A percentile compares a stretch with the other conserved stretches of the same genome.
These are phyloP conservation scores for Albatrellus ellisii DNA, from an alignment of 768 basidiomycete species.

Conservation along the genomic window DNA sequence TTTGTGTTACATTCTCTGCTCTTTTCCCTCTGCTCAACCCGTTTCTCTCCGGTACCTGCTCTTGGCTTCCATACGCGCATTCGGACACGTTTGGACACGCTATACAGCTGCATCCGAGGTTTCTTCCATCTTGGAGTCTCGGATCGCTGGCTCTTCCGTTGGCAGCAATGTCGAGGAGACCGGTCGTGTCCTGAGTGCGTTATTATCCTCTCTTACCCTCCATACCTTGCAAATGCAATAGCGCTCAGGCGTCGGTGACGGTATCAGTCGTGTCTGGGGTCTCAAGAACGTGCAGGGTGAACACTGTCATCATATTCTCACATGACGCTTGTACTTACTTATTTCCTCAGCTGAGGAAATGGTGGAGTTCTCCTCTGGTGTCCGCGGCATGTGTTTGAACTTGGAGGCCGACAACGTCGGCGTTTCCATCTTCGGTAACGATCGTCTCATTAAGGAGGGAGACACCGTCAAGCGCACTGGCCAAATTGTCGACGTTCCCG, in stretches of 20 bases:
- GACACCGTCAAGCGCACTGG: constrained; percentile 99
- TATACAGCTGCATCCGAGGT: constrained; percentile 92
- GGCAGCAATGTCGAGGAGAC: constrained; percentile 98
- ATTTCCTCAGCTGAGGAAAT: constrained; percentile 83
- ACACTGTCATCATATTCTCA: constrained; percentile 14
- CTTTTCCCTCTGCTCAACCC: constrained; percentile 1
- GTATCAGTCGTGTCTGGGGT: constrained; percentile 99
- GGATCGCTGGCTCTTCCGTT: constrained; percentile 86
- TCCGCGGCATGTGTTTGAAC: constrained; percentile 99
- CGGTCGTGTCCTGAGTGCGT: constrained; percentile 93
- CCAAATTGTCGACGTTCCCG: constrained; percentile 99
- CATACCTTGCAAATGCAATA: constrained; percentile 15
- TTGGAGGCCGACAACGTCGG: constrained; percentile 99
- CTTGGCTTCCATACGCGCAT: constrained; percentile 13
- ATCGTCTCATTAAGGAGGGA: constrained; percentile 98
- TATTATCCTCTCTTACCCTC: neutral
- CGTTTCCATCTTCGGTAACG: constrained; percentile 99
- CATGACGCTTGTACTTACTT: constrained; percentile 14
- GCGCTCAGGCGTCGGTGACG: constrained; percentile 87
- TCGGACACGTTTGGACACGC: constrained; percentile 26
- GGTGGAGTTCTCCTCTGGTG: constrained; percentile 99
- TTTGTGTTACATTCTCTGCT: constrained; percentile 27
- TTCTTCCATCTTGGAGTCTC: constrained; percentile 96
- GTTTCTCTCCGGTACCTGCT: neutral
- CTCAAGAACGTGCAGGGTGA: constrained; percentile 94